phyloP scores from a whole-genome alignment of 441 rosid genomes.

The Cnidoscolus chayamansa region DNA sequence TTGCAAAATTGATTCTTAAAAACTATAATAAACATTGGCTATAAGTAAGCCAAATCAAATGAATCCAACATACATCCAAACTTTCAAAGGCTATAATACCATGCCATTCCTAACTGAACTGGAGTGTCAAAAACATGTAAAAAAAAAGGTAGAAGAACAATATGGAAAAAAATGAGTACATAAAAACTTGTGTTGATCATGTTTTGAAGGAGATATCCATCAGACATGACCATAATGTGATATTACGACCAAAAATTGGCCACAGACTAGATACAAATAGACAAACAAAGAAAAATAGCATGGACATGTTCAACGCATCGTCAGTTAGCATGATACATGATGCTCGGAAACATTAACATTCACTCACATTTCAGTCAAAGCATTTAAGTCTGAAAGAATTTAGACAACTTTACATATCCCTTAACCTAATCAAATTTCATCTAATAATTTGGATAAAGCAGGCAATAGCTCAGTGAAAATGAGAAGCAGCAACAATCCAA shows the following conservation, averaged over 20 bases:
- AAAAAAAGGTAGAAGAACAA: not conserved
- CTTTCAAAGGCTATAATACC: not conserved
- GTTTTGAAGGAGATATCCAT: not conserved
- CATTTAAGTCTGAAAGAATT: not conserved
- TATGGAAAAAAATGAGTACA: not conserved
- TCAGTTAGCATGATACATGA: not conserved
- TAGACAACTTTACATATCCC: not conserved
- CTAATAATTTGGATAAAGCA: slow-evolving; percentile 1
- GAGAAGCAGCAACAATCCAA: slow-evolving; percentile 5
- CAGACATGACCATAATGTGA: not conserved
- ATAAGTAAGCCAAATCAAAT: not conserved
- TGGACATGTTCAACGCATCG: not conserved
- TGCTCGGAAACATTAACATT: not conserved
- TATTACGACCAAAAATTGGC: not conserved
- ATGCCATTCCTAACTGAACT: not conserved
- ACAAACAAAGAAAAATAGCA: not conserved
- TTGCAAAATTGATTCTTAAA: not conserved
- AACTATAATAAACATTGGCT: not conserved
- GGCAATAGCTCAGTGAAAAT: not conserved
- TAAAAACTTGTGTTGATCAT: not conserved
- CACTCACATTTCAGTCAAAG: not conserved
- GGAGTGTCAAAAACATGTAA: not conserved
- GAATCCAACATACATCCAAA: not conserved
- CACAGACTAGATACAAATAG: not conserved
- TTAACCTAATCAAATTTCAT: not conserved